A percentile compares a stretch with the other conserved stretches of the same genome.
Evolutionary conservation across 169 alveolate genomes (phyloP).

Genomic region (Plasmodium knowlesi): DNA sequence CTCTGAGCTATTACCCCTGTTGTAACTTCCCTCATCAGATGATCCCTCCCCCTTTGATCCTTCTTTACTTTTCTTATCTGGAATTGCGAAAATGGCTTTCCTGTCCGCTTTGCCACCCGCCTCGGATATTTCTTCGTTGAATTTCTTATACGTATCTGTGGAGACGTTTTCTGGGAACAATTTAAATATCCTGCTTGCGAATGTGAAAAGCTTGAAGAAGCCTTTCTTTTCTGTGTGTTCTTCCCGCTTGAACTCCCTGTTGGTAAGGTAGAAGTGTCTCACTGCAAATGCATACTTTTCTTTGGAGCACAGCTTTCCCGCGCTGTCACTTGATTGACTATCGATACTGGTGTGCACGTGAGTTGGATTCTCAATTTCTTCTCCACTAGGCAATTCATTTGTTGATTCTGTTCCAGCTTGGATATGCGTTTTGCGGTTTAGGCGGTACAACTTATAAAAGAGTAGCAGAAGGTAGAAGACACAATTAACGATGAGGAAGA

Average conservation of each 20-base stretch:
- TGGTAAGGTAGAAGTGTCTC: conserved; percentile 34
- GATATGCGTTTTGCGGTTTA: background rate
- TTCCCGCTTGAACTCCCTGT: conserved; percentile 1
- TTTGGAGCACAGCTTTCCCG: too few species aligned
- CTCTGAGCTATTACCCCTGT: background rate
- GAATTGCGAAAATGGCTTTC: background rate
- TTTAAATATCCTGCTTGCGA: background rate
- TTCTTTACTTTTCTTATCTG: background rate
- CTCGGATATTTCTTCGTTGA: background rate
- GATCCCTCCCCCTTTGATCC: background rate
- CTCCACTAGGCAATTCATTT: background rate
- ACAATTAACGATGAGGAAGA: conserved; percentile 38
- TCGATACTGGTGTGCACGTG: background rate
- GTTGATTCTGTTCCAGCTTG: background rate
- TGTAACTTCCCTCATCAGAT: background rate
- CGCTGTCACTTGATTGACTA: background rate
- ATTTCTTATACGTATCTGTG: background rate
- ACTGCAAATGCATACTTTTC: conserved; percentile 23
- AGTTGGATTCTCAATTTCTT: background rate
- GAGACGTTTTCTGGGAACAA: background rate
- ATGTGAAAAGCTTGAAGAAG: background rate
- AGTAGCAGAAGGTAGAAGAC: conserved; percentile 21
- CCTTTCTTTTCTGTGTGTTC: background rate
- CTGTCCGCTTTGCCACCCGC: background rate
- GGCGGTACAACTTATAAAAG: background rate